Evolutionary conservation across 2,329 filamentous ascomycete genomes (phyloP), one percentile per base, ranked within the genome.

Genomic region (Ophiocordyceps polyrhachis-furcata): DNA sequence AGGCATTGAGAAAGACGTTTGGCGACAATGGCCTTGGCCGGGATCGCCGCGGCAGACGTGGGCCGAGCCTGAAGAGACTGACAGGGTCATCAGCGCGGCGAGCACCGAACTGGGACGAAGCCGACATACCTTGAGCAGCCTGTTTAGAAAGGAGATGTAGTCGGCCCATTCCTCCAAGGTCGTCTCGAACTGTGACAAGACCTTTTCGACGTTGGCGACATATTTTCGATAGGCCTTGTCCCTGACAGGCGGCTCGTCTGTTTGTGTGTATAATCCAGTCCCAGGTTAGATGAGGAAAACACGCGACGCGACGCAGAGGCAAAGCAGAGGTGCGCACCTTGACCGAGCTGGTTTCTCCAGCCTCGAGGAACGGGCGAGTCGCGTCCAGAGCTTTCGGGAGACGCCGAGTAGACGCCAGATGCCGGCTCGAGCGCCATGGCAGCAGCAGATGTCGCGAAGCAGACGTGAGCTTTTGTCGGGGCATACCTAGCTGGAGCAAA

Each of bases 151-250:
- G 17, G 89, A 94, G 56, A 98, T 98, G 59, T 98, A 98, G 65
- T 98, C 91, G 43, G 93, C 91, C 91, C 91, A 98, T 76, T 98
- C 91, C 64, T 96, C 87, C 53, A 95, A 71, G 28, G 86, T 79
- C 15, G 85, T 88, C 59, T 98, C 91, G 66, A 95, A 98, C 31
- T 94, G 71, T 41, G 83, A 76, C 49, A 98, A 72, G 31, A 87
- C 83, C 60, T 87, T 78, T 57, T 96, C 89, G 51, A 98, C 80
- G 47, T 79, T 83, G 43, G 81, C 76, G 41, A 87, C 86, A 75
- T 96, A 98, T 61, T 88, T 83, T 52, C 88, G 85, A 59, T 85
- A 89, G 44, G 71, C 62, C 60, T 81, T 81, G 62, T 81, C 77
- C 59, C 76, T 78, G 40, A 63, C 64, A 14, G 66, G 66, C 43